These are phyloP conservation scores for Phytophthora tubulina DNA, from an alignment of 352 stramenopile genomes.

Conservation along the genomic window DNA sequence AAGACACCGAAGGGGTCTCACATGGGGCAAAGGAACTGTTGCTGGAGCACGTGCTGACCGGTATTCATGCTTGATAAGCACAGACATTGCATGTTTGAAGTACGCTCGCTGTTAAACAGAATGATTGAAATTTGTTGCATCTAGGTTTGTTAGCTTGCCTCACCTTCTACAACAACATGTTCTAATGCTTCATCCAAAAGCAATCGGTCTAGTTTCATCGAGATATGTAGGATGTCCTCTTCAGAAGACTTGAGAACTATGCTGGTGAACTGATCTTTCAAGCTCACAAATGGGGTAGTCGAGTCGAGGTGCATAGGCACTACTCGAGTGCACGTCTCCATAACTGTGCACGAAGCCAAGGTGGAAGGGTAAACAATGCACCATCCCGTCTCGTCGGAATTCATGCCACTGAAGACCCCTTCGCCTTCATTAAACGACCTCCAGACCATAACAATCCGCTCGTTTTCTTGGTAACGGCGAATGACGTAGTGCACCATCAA, in stretches of 20 bases:
- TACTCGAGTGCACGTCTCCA: conserved; percentile 15
- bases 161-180: not conserved
- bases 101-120: no score
- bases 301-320: conserved; percentile 8
- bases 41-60: not conserved
- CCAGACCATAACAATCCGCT: conserved; percentile 26
- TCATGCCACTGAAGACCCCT: conserved; percentile 8
- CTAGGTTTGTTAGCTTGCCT: no score
- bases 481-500: not conserved
- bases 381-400: conserved; percentile 31
- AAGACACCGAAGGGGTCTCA: not conserved
- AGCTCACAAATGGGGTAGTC: not conserved
- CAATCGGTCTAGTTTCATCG: conserved; percentile 15
- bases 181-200: conserved; percentile 15
- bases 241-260: conserved; percentile 15
- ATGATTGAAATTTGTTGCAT: no score
- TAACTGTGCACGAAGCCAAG: conserved; percentile 2
- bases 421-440: conserved; percentile 18
- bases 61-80: not conserved
- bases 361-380: conserved; percentile 8
- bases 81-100: no score
- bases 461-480: conserved; percentile 7
- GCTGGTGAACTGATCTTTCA: conserved; percentile 12
- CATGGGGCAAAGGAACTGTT: not conserved
- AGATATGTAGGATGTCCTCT: conserved; percentile 11